Evolutionary conservation across 2,329 filamentous ascomycete species (phyloP).

Genomic region (Rachicladosporium sp.): DNA sequence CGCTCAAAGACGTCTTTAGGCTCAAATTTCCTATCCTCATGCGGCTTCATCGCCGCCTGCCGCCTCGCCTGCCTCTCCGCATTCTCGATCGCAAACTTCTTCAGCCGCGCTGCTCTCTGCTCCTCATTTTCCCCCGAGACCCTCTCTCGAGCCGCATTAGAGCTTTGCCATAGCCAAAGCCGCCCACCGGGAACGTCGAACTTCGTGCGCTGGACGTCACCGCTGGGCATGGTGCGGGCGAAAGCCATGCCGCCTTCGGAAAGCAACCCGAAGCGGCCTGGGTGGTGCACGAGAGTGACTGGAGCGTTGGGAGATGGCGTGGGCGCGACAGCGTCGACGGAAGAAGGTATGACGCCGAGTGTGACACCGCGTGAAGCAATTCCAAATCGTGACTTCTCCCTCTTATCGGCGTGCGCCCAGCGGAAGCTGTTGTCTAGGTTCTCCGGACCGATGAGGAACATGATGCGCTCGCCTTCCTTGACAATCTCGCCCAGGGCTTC

Average conservation of each 20-base stretch:
- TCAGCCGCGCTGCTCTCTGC: no score
- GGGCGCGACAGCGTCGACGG: constrained; percentile 24
- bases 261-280: constrained; percentile 49
- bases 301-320: constrained; percentile 7
- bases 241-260: constrained; percentile 50
- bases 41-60: no score
- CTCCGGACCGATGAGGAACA: constrained; percentile 46
- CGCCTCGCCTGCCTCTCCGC: no score
- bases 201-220: constrained; percentile 2
- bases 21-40: no score
- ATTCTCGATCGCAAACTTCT: no score
- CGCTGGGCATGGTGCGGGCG: not conserved
- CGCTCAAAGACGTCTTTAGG: no score
- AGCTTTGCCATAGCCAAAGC: no score
- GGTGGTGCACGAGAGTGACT: constrained; percentile 7
- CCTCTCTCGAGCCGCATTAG: no score
- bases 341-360: constrained; percentile 34
- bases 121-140: no score
- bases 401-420: constrained; percentile 9
- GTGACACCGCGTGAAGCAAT: constrained; percentile 12
- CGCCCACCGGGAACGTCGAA: constrained; percentile 3
- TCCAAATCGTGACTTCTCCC: not conserved
- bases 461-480: constrained; percentile 50
- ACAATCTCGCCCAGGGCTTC: constrained; percentile 44
- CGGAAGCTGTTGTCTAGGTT: constrained; percentile 4